phyloP scores from a whole-genome alignment of 176 grass and related monocot genomes.

The Neostapfia colusana region DNA sequence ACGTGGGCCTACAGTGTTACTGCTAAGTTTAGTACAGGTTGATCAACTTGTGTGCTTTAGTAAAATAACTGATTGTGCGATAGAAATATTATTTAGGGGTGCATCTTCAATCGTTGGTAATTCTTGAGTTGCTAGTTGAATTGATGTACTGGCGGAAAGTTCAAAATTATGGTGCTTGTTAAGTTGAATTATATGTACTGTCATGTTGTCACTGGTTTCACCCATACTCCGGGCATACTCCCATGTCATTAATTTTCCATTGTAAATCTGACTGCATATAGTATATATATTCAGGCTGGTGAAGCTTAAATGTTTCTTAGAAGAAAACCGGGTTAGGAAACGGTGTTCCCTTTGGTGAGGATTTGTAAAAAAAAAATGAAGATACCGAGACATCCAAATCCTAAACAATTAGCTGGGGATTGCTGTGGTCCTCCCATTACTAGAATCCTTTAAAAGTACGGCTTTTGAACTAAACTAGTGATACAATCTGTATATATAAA shows the following conservation, averaged over 20 bases:
- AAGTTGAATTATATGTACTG: conserved; percentile 25
- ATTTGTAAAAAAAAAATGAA: conserved; percentile 16
- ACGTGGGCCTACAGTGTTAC: neutral
- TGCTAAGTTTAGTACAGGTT: conserved; percentile 10
- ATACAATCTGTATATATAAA: conserved; percentile 52
- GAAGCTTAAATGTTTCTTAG: conserved; percentile 49
- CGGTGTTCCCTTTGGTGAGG: conserved; percentile 36
- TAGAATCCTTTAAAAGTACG: conserved; percentile 40
- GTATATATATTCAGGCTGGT: conserved; percentile 39
- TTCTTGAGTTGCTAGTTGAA: conserved; percentile 9
- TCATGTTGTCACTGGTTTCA: conserved; percentile 29
- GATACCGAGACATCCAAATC: conserved; percentile 30
- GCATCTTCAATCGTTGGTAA: conserved; percentile 23
- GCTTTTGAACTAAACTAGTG: conserved; percentile 44
- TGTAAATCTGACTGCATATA: conserved; percentile 17
- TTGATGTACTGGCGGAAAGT: neutral
- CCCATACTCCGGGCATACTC: conserved; percentile 35
- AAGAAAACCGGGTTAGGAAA: conserved; percentile 59
- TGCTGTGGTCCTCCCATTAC: conserved; percentile 47
- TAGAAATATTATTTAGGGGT: conserved; percentile 26
- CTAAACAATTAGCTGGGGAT: conserved; percentile 38
- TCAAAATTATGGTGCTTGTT: neutral
- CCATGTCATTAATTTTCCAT: neutral
- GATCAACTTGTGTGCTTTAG: conserved; percentile 11
- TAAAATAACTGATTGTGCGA: conserved; percentile 19